Evolutionary conservation across 2,329 filamentous ascomycete species (phyloP), one percentile per base, ranked within the genome.

Genomic region (Neophaeococcomyces aloes): DNA sequence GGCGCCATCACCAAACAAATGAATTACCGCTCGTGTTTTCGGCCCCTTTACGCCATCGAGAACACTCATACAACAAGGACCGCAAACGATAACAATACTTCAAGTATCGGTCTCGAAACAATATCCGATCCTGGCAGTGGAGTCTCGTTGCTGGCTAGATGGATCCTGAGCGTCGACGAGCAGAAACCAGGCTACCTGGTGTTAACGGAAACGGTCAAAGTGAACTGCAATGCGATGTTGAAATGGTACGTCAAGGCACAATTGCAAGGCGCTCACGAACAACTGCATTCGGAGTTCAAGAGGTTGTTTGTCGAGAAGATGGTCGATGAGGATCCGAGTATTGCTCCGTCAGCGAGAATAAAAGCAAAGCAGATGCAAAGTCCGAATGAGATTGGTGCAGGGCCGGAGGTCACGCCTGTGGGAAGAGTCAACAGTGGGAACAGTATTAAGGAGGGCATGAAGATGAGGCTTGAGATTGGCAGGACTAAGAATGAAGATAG

Each of bases 111-210:
- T 4, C 44, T 55, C 25, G 51, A 55, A 38, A 44, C 47, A 3
- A 39, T 55, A 7, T 50, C 51, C 7, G 49, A 50, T 36, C 47
- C 53, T n/a, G 53, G 53, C 7, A 49, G 40, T 30, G 53, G 53
- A 3, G 51, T 55, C 2, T 8, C 30, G 5, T 18, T 42, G 15
- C 39, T 42, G 2, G 30, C 30, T 4, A 42, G 27, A n/a, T 42
- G 39, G 39, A n/a, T 42, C 27, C 15, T 42, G 3, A 29, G 23
- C 17, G 39, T 17, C 13, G 39, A 42, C n/a, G 31, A 42, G n/a
- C 10, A 15, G 23, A 35, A 27, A 10, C 39, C 39, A 10, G 39
- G 39, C 18, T 42, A 5, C 29, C n/a, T 42, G n/a, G 39, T 35
- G 15, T 35, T 42, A 18, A 35, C 30, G 18, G 39, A 42, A 15